These are phyloP conservation scores for Peronosclerospora sorghi DNA, from an alignment of 352 stramenopile species.

Conservation along the genomic window DNA sequence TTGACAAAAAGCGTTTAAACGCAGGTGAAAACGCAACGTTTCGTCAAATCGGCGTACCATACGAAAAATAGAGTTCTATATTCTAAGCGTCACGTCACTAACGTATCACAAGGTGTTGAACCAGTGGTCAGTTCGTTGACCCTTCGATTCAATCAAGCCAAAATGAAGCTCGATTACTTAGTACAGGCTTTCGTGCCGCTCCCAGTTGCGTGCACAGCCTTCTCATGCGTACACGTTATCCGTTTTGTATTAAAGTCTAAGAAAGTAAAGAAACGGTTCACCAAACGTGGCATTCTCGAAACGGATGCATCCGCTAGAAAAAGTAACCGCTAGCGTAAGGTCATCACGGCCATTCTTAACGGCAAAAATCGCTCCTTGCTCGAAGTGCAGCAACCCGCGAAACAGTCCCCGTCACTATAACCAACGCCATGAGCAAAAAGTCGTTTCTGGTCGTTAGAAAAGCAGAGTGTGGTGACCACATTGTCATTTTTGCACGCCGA, in stretches of 20 bases:
- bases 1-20: slow-evolving; percentile 2
- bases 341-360: slow-evolving; percentile 15
- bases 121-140: no score
- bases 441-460: slow-evolving; percentile 28
- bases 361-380: slow-evolving; percentile 1
- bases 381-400: slow-evolving; percentile 1
- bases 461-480: slow-evolving; percentile 9
- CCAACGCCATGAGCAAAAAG: slow-evolving; percentile 10
- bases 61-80: no score
- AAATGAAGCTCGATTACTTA: no score
- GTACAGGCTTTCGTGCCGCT: no score
- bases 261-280: slow-evolving; percentile 1
- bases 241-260: no score
- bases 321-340: no score
- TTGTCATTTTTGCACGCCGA: slow-evolving; percentile 18
- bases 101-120: no score
- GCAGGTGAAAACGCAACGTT: slow-evolving; percentile 6
- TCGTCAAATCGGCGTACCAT: slow-evolving; percentile 18
- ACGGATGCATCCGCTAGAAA: slow-evolving; percentile 17
- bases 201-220: no score
- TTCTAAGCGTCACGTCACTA: no score
- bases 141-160: no score
- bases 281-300: slow-evolving; percentile 11
- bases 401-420: slow-evolving; percentile 18
- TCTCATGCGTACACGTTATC: no score